Evolutionary conservation across 2,329 filamentous ascomycete genomes (phyloP).

Genomic region (Neocatenulostroma microsporum): DNA sequence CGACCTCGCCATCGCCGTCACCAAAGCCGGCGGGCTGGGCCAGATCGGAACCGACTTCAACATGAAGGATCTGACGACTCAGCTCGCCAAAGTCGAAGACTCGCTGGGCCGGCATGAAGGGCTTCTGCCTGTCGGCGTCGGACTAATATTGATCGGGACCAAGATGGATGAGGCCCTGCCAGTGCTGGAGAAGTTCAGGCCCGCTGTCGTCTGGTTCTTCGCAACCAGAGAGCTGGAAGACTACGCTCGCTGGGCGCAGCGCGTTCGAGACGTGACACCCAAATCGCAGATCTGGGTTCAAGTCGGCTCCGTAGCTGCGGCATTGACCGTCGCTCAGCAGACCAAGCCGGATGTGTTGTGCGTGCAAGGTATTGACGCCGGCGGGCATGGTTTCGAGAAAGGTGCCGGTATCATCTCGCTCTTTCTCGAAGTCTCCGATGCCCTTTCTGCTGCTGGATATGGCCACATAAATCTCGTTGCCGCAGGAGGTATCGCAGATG

Average conservation of each 20-base stretch:
- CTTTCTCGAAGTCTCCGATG: constrained; percentile 50
- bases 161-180: constrained; percentile 39
- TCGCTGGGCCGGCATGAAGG: constrained; percentile 8
- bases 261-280: constrained; percentile 26
- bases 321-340: constrained; percentile 41
- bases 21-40: constrained; percentile 42
- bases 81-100: constrained; percentile 14
- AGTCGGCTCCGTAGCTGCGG: constrained; percentile 51
- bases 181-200: constrained; percentile 46
- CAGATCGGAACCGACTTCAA: constrained; percentile 36
- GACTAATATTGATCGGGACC: constrained; percentile 49
- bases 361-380: constrained; percentile 56
- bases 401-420: constrained; percentile 51
- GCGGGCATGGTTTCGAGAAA: constrained; percentile 53
- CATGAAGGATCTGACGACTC: constrained; percentile 11
- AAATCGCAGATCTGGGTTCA: constrained; percentile 50
- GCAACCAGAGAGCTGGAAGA: constrained; percentile 44
- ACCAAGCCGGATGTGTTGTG: constrained; percentile 51
- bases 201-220: constrained; percentile 61
- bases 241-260: constrained; percentile 26
- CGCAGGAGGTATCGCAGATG: constrained; percentile 47
- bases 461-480: constrained; percentile 49
- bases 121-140: constrained; percentile 49
- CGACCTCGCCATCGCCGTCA: constrained; percentile 53
- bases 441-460: constrained; percentile 28